Percentiles rank a stretch among this genome's conserved stretches.
phyloP scores from a whole-genome alignment of 2,329 filamentous ascomycete genomes.

The Penicillium aurantiogriseum region DNA sequence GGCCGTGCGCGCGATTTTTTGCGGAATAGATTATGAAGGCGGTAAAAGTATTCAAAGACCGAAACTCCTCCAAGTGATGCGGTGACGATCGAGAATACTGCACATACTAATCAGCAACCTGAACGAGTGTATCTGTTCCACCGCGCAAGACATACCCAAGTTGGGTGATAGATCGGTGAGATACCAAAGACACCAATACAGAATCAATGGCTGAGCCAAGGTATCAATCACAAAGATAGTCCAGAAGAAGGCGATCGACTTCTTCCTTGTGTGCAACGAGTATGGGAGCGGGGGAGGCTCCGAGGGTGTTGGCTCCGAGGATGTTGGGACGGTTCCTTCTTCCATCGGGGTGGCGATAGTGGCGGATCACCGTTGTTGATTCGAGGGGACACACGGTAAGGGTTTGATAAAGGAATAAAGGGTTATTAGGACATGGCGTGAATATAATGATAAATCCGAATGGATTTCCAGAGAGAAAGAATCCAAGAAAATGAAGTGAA shows the following conservation, averaged over 20 bases:
- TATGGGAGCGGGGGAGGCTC: constrained; percentile 56
- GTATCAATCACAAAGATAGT: constrained; percentile 58
- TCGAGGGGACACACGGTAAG: background rate
- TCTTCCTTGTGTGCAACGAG: constrained; percentile 54
- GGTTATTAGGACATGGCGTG: constrained; percentile 10
- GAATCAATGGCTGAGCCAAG: constrained; percentile 56
- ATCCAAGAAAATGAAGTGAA: background rate
- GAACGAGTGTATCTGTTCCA: background rate
- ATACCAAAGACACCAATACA: constrained; percentile 64
- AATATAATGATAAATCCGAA: background rate
- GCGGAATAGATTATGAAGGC: constrained; percentile 40
- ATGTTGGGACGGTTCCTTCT: constrained; percentile 27
- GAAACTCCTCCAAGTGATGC: constrained; percentile 42
- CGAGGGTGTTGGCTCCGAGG: constrained; percentile 22
- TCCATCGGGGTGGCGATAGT: constrained; percentile 33
- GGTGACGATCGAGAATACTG: constrained; percentile 46
- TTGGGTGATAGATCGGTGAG: constrained; percentile 50
- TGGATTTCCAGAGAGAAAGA: background rate
- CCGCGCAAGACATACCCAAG: constrained; percentile 32
- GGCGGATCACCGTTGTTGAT: constrained; percentile 10
- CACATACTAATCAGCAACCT: constrained; percentile 7
- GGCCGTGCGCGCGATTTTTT: constrained; percentile 40
- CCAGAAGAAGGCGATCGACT: constrained; percentile 60
- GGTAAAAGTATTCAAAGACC: constrained; percentile 45
- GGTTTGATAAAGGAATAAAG: background rate